These are phyloP conservation scores for Blastocystis sp. DNA, from an alignment of 352 stramenopile genomes.

Conservation along the genomic window DNA sequence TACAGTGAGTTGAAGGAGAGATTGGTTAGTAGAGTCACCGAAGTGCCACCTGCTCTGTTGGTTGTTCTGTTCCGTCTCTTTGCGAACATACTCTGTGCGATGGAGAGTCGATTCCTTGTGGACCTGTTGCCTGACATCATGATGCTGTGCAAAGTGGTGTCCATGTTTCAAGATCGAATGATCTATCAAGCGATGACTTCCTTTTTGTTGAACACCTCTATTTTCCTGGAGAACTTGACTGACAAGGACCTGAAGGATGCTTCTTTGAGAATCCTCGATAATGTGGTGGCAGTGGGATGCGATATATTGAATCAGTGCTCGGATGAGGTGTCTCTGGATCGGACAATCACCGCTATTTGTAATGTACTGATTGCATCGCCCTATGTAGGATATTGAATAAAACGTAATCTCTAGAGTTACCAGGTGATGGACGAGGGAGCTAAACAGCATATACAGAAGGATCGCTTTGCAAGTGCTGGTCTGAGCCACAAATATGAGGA, in stretches of 20 bases:
- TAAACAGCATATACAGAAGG: background rate
- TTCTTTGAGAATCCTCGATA: background rate
- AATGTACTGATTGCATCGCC: background rate
- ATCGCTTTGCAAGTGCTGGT: background rate
- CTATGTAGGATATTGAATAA: background rate
- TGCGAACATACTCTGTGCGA: background rate
- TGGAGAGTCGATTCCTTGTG: background rate
- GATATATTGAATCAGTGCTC: background rate
- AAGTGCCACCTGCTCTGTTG: background rate
- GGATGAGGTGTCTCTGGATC: background rate
- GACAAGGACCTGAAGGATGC: background rate
- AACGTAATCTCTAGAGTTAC: background rate
- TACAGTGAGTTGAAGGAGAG: background rate
- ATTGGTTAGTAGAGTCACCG: background rate
- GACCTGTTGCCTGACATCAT: background rate
- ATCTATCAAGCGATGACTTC: background rate
- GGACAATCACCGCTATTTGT: background rate
- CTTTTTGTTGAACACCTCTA: background rate
- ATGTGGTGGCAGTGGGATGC: background rate
- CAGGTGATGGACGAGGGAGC: background rate
- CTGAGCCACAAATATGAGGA: background rate
- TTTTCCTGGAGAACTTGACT: background rate
- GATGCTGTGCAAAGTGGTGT: background rate
- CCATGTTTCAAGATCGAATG: background rate
- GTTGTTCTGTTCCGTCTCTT: constrained; percentile 3